Evolutionary conservation across 345 rosid genomes (phyloP).

Genomic region (Bruguiera sexangula): DNA sequence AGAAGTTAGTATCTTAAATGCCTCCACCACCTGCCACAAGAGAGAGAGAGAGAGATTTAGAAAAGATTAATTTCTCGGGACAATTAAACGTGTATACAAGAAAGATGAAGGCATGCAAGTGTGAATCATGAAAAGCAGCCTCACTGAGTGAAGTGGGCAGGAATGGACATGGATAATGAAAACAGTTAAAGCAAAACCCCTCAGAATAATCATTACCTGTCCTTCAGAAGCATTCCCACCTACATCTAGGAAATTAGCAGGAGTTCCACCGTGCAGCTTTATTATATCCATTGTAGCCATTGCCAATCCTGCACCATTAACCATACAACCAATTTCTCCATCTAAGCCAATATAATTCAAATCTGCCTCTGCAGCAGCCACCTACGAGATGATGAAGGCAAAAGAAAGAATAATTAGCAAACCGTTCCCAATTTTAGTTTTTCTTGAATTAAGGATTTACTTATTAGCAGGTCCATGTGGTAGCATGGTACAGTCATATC

Average conservation of each 20-base stretch:
- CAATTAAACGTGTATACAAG: background rate
- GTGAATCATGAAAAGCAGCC: background rate
- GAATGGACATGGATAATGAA: background rate
- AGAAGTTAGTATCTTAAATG: conserved; percentile 93
- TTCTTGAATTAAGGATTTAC: background rate
- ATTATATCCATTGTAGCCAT: conserved; percentile 99
- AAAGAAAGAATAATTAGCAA: conserved; percentile 4
- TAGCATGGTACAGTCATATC: no score
- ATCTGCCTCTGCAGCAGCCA: conserved; percentile 93
- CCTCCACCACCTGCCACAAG: conserved; percentile 81
- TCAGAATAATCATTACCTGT: conserved; percentile 51
- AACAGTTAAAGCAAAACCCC: conserved; percentile 7
- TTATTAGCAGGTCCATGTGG: no score
- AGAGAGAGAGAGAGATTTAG: background rate
- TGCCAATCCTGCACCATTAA: conserved; percentile 99
- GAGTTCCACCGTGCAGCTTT: conserved; percentile 97
- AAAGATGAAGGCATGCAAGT: background rate
- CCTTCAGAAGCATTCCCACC: conserved; percentile 98
- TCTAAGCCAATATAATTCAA: conserved; percentile 95
- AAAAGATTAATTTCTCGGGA: background rate
- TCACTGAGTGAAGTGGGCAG: background rate
- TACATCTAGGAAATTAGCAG: conserved; percentile 96
- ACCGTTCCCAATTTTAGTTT: background rate
- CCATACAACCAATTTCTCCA: conserved; percentile 99
- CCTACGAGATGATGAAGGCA: conserved; percentile 41